Percentiles rank a stretch among this genome's conserved stretches.
Conservation (phyloP, 2,329 filamentous ascomycete species). For the Aspergillus floridensis region DNA sequence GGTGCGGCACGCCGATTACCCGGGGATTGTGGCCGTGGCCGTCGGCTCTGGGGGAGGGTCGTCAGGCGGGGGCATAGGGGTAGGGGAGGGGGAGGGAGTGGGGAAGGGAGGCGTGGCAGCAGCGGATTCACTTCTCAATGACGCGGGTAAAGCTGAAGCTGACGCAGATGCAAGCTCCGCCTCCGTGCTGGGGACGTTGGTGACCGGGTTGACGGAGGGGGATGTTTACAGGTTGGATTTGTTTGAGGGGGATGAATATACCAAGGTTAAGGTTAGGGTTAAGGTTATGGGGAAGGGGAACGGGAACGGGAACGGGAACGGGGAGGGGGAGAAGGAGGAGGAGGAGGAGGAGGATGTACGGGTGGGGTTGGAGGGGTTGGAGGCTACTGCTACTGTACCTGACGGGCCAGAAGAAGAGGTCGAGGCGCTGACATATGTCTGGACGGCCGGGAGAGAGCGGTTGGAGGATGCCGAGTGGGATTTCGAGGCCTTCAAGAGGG, state of each 20-base stretch:
- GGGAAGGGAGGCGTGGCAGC: no score
- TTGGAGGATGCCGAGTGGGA: slow-evolving; percentile 83
- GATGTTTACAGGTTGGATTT: slow-evolving; percentile 73
- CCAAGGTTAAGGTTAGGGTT: slow-evolving; percentile 50
- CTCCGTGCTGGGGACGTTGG: slow-evolving; percentile 70
- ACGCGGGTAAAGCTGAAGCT: no score
- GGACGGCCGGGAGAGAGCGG: slow-evolving; percentile 42
- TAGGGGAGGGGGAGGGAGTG: not conserved
- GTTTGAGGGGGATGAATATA: slow-evolving; percentile 79
- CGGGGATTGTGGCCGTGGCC: slow-evolving; percentile 60
- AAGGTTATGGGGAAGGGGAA: slow-evolving; percentile 35
- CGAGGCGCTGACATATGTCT: slow-evolving; percentile 65
- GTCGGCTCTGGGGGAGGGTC: no score
- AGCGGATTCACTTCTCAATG: no score
- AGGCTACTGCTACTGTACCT: slow-evolving; percentile 21
- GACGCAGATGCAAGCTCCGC: slow-evolving; percentile 22
- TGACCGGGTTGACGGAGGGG: slow-evolving; percentile 72
- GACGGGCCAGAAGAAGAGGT: slow-evolving; percentile 32
- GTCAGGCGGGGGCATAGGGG: no score
- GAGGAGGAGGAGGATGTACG: slow-evolving; percentile 46
- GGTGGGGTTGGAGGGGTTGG: slow-evolving; percentile 49
- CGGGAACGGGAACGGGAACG: slow-evolving; percentile 8
- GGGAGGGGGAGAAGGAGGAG: not conserved
- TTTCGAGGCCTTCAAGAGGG: slow-evolving; percentile 74
- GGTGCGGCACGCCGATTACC: slow-evolving; percentile 72